These are phyloP conservation scores for Gonapodya sp. DNA, from an alignment of 192 early-diverging fungal genomes.

Conservation along the genomic window DNA sequence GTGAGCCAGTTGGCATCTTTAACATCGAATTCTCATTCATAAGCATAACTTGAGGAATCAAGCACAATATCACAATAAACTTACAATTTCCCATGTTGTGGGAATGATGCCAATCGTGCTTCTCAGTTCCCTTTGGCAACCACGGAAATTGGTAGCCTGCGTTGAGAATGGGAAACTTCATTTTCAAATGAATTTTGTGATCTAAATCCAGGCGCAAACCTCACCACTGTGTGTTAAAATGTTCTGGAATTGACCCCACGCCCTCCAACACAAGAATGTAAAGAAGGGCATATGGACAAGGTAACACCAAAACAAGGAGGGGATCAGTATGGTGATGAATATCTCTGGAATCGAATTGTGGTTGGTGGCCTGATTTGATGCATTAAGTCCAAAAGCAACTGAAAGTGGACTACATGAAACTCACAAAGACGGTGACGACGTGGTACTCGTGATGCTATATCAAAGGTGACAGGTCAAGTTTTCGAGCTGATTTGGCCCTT, in stretches of 20 bases:
- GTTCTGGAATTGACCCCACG: not conserved
- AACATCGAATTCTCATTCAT: too few species aligned
- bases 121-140: not conserved
- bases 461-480: too few species aligned
- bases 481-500: too few species aligned
- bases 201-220: too few species aligned
- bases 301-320: not conserved
- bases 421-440: too few species aligned
- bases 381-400: too few species aligned
- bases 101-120: not conserved
- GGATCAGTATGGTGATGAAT: not conserved
- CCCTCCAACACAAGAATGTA: not conserved
- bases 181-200: too few species aligned
- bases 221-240: not conserved
- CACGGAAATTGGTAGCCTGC: not conserved
- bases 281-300: not conserved
- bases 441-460: too few species aligned
- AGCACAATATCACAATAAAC: not conserved
- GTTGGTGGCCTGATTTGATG: not conserved
- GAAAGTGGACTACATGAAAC: too few species aligned
- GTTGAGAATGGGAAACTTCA: too few species aligned
- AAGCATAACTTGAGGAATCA: too few species aligned
- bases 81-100: not conserved
- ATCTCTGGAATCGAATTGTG: not conserved
- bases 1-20: slow-evolving; percentile 1